Base-by-base conservation (phyloP, 1,139 yeast species). In the Kodamaea arcana region DNA sequence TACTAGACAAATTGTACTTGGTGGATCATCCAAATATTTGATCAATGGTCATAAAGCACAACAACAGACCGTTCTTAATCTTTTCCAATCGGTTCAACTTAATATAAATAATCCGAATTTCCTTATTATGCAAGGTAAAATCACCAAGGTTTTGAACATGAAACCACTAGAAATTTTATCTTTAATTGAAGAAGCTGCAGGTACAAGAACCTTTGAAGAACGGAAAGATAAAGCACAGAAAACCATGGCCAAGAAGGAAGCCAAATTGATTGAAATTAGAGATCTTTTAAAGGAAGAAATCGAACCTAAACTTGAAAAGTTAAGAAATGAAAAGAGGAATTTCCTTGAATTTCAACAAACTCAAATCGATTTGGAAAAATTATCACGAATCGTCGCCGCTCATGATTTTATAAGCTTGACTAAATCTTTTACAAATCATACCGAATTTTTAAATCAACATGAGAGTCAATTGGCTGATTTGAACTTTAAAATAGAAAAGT, bases 21-120 rank as follows among this genome's bases (percentile, higher is more conserved):
- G 97, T 16, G 97, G 97, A 5, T 80, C 87, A 1, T 84, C 95
- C 26, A 92, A 92, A 60, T 94, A 90, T 54, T 67, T 92, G 46
- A 86, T 94, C 48, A 92, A 94, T 60, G 98, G 98, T 30, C 97
- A 88, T 56, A 79, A 95, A 45, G 97, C 97, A 0, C 96, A 90
- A 51, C 97, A 90, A 54, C 94, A 83, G 50, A 84, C 95, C 4
- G 97, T 94, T 3, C 74, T 90, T 41, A 90, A 83, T 48, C 63
- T 94, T 32, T 88, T 94, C 55, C 98, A 92, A 56, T 83, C 94
- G 10, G 96, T 94, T 13, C 98, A 94, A 59, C 72, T 94, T 44
- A 94, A 94, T 54, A 90, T 94, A 58, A 92, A 94, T 56, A 92
- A 92, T 52, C 98, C 98, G 24, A 94, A 92, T 58, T 94, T 94